phyloP scores from a whole-genome alignment of 176 grass and related monocot genomes.

The Musa itinerans region DNA sequence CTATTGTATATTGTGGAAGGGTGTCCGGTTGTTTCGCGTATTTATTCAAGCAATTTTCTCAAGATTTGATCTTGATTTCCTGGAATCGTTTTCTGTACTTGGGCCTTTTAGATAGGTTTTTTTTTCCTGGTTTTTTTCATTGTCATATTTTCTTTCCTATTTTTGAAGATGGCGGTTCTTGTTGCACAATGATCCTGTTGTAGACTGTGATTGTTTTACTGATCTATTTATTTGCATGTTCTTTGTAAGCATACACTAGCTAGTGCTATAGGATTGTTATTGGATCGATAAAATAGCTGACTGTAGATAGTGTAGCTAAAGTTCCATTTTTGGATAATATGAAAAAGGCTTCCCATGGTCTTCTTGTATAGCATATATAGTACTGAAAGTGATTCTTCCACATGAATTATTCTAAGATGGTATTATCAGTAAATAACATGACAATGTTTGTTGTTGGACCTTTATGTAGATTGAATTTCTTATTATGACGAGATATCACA shows the following conservation, averaged over 20 bases:
- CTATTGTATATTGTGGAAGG: no score
- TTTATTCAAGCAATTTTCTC: no score
- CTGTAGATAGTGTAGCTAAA: no score
- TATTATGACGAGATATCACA: neutral
- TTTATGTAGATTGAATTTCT: neutral
- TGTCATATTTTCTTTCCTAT: no score
- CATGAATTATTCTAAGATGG: neutral
- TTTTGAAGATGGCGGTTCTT: neutral
- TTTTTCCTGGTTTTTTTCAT: no score
- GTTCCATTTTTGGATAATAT: no score
- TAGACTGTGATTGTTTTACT: no score
- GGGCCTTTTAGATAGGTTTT: no score
- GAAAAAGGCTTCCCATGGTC: neutral
- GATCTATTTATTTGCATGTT: neutral
- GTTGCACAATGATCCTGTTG: neutral
- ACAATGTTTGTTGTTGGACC: neutral
- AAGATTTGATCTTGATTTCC: no score
- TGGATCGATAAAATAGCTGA: neutral
- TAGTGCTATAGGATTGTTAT: no score
- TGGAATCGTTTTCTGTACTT: neutral
- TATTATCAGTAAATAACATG: neutral
- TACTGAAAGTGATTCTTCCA: neutral
- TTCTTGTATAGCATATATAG: neutral
- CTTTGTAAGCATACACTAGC: neutral
- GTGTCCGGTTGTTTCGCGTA: no score